A percentile compares a stretch with the other conserved stretches of the same genome.
Conservation (phyloP, 2,329 filamentous ascomycete genomes). For the Thelonectria rubi region DNA sequence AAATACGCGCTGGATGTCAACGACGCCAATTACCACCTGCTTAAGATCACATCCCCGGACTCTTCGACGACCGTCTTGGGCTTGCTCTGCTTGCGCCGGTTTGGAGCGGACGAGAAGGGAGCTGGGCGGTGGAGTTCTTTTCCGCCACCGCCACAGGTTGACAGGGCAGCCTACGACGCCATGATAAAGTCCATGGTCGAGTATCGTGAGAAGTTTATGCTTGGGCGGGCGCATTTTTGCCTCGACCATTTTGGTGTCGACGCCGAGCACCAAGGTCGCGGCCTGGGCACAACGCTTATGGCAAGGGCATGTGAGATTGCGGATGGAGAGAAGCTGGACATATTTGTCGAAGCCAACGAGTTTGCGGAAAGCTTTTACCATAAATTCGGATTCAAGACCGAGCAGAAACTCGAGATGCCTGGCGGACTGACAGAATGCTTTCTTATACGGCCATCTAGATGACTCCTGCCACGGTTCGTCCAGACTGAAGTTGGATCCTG, state of each 20-base stretch:
- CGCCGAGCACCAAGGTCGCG: neutral
- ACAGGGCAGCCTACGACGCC: neutral
- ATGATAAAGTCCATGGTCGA: neutral
- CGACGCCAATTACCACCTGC: neutral
- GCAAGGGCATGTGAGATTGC: neutral
- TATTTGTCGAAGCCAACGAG: constrained; percentile 4
- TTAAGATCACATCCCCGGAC: neutral
- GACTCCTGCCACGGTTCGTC: neutral
- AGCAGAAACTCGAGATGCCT: neutral
- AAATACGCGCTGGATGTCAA: neutral
- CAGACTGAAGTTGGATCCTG: too few relatives aligned
- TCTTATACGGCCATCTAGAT: neutral
- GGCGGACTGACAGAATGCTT: neutral
- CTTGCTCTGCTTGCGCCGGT: neutral
- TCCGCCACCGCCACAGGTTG: neutral
- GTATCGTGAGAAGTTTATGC: neutral
- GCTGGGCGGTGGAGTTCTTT: neutral
- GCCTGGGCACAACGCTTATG: neutral
- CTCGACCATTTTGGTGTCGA: neutral
- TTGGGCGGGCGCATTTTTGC: neutral
- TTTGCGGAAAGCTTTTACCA: constrained; percentile 2
- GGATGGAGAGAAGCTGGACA: constrained; percentile 1
- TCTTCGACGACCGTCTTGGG: neutral
- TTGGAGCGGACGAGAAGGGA: neutral
- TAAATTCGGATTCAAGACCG: neutral